A percentile compares a stretch with the other conserved stretches of the same genome.
Evolutionary conservation across 495 filamentous ascomycete genomes (phyloP).

Genomic region (Xylaria acuta): DNA sequence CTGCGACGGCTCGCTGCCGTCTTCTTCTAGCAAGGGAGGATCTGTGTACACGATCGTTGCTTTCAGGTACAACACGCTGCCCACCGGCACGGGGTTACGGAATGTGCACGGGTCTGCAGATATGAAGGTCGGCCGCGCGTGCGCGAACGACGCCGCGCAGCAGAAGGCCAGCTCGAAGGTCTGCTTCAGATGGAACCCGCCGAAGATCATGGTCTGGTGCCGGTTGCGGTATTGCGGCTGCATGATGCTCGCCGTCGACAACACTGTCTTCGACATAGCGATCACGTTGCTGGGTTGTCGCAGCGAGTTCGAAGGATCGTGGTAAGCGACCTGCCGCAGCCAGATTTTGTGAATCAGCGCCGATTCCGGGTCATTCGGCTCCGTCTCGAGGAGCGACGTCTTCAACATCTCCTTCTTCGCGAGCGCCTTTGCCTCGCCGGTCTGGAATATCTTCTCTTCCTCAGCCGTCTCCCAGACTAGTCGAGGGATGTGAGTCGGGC

Average conservation of each 20-base stretch:
- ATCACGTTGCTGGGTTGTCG: conserved; percentile 67
- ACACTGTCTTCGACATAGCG: conserved; percentile 70
- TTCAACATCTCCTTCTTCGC: conserved; percentile 73
- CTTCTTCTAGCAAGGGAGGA: conserved; percentile 55
- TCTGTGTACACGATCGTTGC: conserved; percentile 82
- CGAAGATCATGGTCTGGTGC: conserved; percentile 91
- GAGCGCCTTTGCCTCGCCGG: conserved; percentile 75
- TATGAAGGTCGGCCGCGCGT: conserved; percentile 77
- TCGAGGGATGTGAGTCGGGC: conserved; percentile 58
- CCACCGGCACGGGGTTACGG: conserved; percentile 83
- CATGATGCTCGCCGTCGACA: conserved; percentile 81
- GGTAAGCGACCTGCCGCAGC: conserved; percentile 73
- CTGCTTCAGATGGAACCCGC: conserved; percentile 81
- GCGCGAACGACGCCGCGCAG: conserved; percentile 79
- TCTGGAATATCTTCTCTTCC: conserved; percentile 69
- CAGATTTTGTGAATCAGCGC: conserved; percentile 82
- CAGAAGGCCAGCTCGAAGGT: conserved; percentile 90
- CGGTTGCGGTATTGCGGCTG: conserved; percentile 85
- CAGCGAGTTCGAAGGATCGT: conserved; percentile 64
- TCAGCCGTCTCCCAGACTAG: conserved; percentile 71
- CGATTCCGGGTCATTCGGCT: conserved; percentile 78
- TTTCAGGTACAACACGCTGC: conserved; percentile 79
- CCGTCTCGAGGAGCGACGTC: conserved; percentile 70
- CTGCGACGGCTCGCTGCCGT: conserved; percentile 43
- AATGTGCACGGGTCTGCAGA: conserved; percentile 82